Evolutionary conservation across 495 filamentous ascomycete species (phyloP).

Genomic region (Sordaria brevicollis): DNA sequence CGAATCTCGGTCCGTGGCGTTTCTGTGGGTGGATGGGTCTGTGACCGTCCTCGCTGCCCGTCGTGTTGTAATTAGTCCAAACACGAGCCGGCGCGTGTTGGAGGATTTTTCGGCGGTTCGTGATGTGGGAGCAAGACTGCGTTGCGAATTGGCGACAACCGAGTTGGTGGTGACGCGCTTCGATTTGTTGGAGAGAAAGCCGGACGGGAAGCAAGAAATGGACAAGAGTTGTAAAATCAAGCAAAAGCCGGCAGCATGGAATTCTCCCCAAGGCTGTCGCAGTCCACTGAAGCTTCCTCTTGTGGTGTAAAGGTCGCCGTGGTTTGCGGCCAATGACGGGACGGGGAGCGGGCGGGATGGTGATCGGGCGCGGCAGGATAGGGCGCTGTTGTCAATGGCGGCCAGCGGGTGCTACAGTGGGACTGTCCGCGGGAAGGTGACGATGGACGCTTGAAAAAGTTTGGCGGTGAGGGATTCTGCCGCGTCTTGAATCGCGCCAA

Average conservation of each 20-base stretch:
- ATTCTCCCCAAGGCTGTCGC: background rate
- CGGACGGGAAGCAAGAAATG: background rate
- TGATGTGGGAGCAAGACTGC: background rate
- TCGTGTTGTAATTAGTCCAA: background rate
- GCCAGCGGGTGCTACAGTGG: background rate
- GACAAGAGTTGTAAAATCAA: background rate
- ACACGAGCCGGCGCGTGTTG: background rate
- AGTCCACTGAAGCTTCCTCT: background rate
- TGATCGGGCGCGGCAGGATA: background rate
- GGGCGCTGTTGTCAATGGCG: conserved; percentile 13
- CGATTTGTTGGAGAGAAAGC: background rate
- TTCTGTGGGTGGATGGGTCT: background rate
- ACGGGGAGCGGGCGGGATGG: too few species aligned
- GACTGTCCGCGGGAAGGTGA: background rate
- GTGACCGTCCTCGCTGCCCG: background rate
- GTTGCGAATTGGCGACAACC: background rate
- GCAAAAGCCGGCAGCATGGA: background rate
- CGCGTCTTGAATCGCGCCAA: background rate
- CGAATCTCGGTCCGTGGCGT: background rate
- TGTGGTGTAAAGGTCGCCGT: background rate
- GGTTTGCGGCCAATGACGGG: background rate
- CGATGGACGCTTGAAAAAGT: conserved; percentile 10
- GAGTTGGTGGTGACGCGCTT: background rate
- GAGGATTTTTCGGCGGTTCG: background rate
- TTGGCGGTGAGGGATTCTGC: conserved; percentile 25